Percentiles rank a stretch among this genome's conserved stretches.
Evolutionary conservation across 2,329 filamentous ascomycete species (phyloP).

Genomic region (Fusarium sp.): DNA sequence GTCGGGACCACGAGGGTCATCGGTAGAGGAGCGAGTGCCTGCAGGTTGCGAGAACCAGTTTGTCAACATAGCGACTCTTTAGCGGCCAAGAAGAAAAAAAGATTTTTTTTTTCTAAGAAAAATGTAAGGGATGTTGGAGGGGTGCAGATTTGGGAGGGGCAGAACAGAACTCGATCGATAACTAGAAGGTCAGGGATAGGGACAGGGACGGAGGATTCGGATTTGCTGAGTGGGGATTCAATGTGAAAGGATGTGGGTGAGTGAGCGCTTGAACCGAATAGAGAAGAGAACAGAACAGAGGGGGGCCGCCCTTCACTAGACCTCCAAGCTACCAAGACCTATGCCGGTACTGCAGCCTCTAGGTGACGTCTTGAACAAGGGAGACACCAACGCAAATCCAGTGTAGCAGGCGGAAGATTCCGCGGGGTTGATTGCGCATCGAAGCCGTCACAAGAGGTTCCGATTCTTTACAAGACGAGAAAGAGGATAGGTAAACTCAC

Average conservation of each 20-base stretch:
- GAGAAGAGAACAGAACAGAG: neutral
- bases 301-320: conserved; percentile 26
- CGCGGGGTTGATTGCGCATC: conserved; percentile 1
- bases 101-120: neutral
- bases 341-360: neutral
- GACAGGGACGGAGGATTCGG: conserved; percentile 35
- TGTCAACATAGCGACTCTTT: conserved; percentile 52
- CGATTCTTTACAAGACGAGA: conserved; percentile 2
- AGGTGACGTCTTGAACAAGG: conserved; percentile 16
- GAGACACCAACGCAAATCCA: conserved; percentile 1
- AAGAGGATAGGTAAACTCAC: conserved; percentile 30
- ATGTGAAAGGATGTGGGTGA: conserved; percentile 30
- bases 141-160: conserved; percentile 24
- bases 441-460: neutral
- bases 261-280: conserved; percentile 33
- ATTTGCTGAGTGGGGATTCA: conserved; percentile 34
- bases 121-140: conserved; percentile 24
- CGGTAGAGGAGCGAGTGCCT: conserved; percentile 65
- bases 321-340: conserved; percentile 23
- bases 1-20: conserved; percentile 60
- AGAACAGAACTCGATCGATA: conserved; percentile 19
- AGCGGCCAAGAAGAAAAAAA: neutral
- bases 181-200: conserved; percentile 9
- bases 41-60: conserved; percentile 52
- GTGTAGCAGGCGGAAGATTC: neutral